A percentile compares a stretch with the other conserved stretches of the same genome.
Conservation (phyloP, 2,329 filamentous ascomycete genomes). For the Dactylellina cionopaga region DNA sequence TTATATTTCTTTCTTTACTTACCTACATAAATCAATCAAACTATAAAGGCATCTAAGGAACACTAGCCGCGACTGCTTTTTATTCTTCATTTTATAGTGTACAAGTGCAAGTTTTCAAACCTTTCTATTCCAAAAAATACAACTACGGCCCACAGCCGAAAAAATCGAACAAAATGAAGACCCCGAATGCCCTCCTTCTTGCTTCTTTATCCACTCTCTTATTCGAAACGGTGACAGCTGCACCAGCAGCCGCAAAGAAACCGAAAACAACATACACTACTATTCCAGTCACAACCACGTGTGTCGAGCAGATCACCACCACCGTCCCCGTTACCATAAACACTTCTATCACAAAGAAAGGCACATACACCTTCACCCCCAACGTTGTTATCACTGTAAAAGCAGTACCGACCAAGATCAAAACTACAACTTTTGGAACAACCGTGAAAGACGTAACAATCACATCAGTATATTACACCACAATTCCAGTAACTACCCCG, state of each 20-base stretch:
- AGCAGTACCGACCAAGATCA: constrained; percentile 19
- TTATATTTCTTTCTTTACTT: no score
- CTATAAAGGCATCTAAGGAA: no score
- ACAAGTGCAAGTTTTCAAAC: no score
- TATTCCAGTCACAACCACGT: constrained; percentile 12
- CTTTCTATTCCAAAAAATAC: background rate
- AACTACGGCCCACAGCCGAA: background rate
- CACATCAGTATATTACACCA: constrained; percentile 21
- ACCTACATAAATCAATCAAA: no score
- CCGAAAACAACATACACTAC: constrained; percentile 20
- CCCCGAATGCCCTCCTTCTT: background rate
- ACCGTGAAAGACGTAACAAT: constrained; percentile 3
- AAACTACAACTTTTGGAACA: constrained; percentile 17
- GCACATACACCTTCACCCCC: constrained; percentile 24
- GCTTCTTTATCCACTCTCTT: constrained; percentile 2
- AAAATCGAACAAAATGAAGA: constrained; percentile 11
- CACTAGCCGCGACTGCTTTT: no score
- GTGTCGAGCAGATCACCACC: constrained; percentile 13
- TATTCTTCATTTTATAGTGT: no score
- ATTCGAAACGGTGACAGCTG: constrained; percentile 1
- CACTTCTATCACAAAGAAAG: constrained; percentile 24
- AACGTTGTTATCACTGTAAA: constrained; percentile 22
- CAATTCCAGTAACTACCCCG: background rate
- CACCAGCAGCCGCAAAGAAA: constrained; percentile 7
- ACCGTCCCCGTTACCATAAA: constrained; percentile 25